Evolutionary conservation across 805 yeast genomes (phyloP).

Genomic region (Lipomyces kockii): DNA sequence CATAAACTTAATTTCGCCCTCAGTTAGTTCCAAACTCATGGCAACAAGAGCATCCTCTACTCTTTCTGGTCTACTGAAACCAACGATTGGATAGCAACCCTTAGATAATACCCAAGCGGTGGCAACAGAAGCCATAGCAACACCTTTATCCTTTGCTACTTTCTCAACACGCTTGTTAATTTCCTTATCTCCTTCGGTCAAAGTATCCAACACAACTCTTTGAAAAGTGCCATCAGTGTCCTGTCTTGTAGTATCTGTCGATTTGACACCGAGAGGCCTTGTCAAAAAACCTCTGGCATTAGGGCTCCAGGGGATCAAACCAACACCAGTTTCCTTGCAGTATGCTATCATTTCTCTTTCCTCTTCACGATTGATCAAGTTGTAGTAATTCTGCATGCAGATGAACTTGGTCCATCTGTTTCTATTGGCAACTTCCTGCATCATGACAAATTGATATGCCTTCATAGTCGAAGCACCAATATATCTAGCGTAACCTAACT

Average conservation of each 20-base stretch:
- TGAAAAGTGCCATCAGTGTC: constrained; percentile 4
- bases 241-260: constrained; percentile 5
- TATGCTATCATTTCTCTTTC: constrained; percentile 63
- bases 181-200: constrained; percentile 11
- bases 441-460: constrained; percentile 55
- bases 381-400: constrained; percentile 61
- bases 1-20: constrained; percentile 42
- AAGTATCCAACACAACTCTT: constrained; percentile 5
- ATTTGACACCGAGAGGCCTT: constrained; percentile 1
- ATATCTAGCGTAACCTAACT: constrained; percentile 55
- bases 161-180: constrained; percentile 55
- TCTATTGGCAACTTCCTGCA: constrained; percentile 61
- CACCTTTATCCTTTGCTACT: constrained; percentile 53
- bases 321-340: constrained; percentile 57
- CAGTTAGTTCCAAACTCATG: constrained; percentile 48
- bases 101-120: constrained; percentile 59
- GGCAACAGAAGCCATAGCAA: constrained; percentile 58
- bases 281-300: constrained; percentile 5
- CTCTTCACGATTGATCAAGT: constrained; percentile 61
- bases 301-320: constrained; percentile 57
- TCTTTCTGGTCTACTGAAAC: constrained; percentile 54
- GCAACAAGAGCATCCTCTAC: constrained; percentile 59
- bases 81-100: constrained; percentile 60
- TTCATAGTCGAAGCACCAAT: constrained; percentile 69
- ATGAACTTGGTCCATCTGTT: constrained; percentile 62